Percentiles rank a stretch among this genome's conserved stretches.
These are phyloP conservation scores for Botrytis tulipae DNA, from an alignment of 2,329 filamentous ascomycete genomes.

Conservation along the genomic window DNA sequence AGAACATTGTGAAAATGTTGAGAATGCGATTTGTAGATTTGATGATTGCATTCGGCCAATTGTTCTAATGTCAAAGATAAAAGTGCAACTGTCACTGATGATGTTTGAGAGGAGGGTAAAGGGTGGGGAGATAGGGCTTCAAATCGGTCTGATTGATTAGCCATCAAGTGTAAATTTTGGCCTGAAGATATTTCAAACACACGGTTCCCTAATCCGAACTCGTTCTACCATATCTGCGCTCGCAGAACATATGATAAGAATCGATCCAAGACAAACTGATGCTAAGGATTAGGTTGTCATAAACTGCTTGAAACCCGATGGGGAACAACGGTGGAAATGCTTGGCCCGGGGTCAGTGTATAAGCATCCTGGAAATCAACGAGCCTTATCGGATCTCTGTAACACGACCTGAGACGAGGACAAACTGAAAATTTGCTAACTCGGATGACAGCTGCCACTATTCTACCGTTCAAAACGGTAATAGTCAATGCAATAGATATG, in stretches of 20 bases:
- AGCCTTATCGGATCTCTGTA: neutral
- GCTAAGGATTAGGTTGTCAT: neutral
- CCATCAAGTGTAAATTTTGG: too few relatives aligned
- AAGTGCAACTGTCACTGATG: neutral
- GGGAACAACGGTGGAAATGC: neutral
- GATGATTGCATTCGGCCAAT: neutral
- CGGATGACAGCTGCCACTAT: conserved; percentile 1
- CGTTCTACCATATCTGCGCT: neutral
- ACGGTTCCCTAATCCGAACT: neutral
- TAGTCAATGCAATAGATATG: neutral
- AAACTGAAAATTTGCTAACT: neutral
- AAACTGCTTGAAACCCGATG: neutral
- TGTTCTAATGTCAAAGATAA: neutral
- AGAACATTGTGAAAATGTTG: neutral
- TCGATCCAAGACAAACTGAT: neutral
- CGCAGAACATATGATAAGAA: neutral
- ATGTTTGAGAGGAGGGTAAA: neutral
- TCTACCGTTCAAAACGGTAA: neutral
- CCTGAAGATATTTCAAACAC: too few relatives aligned
- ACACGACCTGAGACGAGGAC: neutral
- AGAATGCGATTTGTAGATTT: neutral
- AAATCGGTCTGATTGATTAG: neutral
- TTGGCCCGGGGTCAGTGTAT: neutral
- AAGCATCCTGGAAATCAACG: neutral
- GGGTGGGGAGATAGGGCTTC: neutral